phyloP scores from a whole-genome alignment of 441 rosid species.

The Erodium chrysanthum region DNA sequence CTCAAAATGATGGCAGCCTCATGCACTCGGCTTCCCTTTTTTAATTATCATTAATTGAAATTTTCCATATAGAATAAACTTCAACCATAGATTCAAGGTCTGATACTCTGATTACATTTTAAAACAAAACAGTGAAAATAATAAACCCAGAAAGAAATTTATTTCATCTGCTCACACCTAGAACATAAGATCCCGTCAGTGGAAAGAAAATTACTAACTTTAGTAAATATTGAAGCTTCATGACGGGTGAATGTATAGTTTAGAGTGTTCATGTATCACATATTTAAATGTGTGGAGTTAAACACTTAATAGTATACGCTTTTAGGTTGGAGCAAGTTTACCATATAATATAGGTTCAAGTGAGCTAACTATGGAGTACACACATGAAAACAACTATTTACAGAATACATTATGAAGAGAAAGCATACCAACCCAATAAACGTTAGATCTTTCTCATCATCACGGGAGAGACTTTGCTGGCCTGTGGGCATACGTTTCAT shows the following conservation, averaged over 20 bases:
- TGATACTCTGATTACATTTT: neutral
- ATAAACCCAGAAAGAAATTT: neutral
- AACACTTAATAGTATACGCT: neutral
- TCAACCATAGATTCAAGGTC: neutral
- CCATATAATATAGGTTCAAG: neutral
- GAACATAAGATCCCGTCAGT: neutral
- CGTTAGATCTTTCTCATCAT: conserved; percentile 89
- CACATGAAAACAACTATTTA: neutral
- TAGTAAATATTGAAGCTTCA: neutral
- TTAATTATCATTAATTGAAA: neutral
- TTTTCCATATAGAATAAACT: neutral
- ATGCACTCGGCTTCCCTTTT: neutral
- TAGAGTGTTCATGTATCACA: neutral
- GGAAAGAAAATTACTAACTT: neutral
- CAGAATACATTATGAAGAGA: conserved; percentile 32
- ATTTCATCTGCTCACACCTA: neutral
- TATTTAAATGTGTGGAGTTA: neutral
- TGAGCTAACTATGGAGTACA: neutral
- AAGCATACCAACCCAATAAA: conserved; percentile 99
- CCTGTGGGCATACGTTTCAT: conserved; percentile 66
- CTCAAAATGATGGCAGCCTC: neutral
- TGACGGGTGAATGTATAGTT: neutral
- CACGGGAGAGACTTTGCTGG: conserved; percentile 59
- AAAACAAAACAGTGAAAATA: neutral
- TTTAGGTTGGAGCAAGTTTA: conserved; percentile 3